phyloP scores from a whole-genome alignment of 2,329 filamentous ascomycete genomes.

The Cordyceps fumosorosea region DNA sequence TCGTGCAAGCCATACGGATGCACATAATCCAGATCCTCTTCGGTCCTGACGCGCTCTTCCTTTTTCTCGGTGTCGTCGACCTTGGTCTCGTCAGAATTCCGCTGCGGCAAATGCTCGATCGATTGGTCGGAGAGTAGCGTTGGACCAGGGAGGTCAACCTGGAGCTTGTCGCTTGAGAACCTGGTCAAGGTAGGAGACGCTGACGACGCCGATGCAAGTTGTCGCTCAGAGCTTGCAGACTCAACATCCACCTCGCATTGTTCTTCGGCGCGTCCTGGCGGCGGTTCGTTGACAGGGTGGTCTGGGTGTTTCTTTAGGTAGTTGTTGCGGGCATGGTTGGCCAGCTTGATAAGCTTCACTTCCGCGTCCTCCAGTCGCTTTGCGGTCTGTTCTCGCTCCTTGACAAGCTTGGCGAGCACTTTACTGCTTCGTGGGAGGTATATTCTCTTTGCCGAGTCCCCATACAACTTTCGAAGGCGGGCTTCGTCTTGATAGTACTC shows the following conservation, averaged over 20 bases:
- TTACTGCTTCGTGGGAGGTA: slow-evolving; percentile 78
- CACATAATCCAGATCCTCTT: slow-evolving; percentile 27
- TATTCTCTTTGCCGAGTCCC: slow-evolving; percentile 70
- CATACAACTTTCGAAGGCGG: slow-evolving; percentile 75
- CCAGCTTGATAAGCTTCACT: slow-evolving; percentile 73
- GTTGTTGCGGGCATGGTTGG: slow-evolving; percentile 67
- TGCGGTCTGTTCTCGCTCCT: slow-evolving; percentile 72
- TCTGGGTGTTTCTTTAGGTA: slow-evolving; percentile 13
- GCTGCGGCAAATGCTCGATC: slow-evolving; percentile 6
- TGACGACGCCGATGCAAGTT: neutral
- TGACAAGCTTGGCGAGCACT: slow-evolving; percentile 72
- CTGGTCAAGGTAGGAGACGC: neutral
- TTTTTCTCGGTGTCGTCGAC: slow-evolving; percentile 15
- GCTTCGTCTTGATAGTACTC: slow-evolving; percentile 66
- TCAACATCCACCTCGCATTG: neutral
- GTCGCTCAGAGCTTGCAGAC: neutral
- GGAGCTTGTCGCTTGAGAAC: slow-evolving; percentile 1
- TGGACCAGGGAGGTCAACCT: slow-evolving; percentile 9
- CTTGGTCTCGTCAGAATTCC: slow-evolving; percentile 13
- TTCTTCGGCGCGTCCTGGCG: neutral
- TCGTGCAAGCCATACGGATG: slow-evolving; percentile 31
- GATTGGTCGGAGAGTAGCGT: slow-evolving; percentile 3
- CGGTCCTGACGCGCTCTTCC: slow-evolving; percentile 3
- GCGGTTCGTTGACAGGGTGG: slow-evolving; percentile 5
- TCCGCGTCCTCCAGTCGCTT: slow-evolving; percentile 82